Base-by-base conservation (phyloP, 2,329 filamentous ascomycete species). In the Sporothrix curviconia region DNA sequence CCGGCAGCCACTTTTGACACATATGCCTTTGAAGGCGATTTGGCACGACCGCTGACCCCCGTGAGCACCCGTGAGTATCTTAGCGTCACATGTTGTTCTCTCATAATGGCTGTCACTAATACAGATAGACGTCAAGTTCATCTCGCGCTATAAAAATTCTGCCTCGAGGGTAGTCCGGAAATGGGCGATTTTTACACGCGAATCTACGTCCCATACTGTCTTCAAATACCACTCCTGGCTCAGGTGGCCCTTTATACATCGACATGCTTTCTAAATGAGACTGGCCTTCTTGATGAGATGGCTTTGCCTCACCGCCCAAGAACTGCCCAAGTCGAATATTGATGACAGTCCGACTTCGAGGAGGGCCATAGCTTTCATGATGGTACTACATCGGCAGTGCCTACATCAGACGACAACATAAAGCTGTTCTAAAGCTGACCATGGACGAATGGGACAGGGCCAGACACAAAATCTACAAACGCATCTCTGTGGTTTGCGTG, bases 361-460 rank as follows among this genome's bases (percentile, higher is more conserved):
- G n/a, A n/a, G n/a, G n/a, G n/a, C n/a, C n/a, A n/a, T n/a, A n/a
- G n/a, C n/a, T n/a, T n/a, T n/a, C n/a, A n/a, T n/a, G n/a, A n/a
- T n/a, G n/a, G n/a, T n/a, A n/a, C n/a, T n/a, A n/a, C n/a, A n/a
- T n/a, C n/a, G n/a, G n/a, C n/a, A n/a, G n/a, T n/a, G n/a, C 64
- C 68, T n/a, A 72, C 72, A 0, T 74, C 69, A 54, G 77, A 80
- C 60, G 71, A 74, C 32, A 72, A 74, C 4, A 73, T 81, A 71
- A 77, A 5, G 76, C 71, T 3, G 76, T 79, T 5, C 66, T 75
- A 1, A 78, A 80, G 63, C 70, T 80, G 59, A 71, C 78, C 22
- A 66, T 78, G 24, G 73, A 78, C 46, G 78, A 79, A 58, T 82
- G 79, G 78, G 80, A 79, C 63, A 77, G 77, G 77, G 77, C 6